Evolutionary conservation across 2,329 filamentous ascomycete species (phyloP), one percentile per base, ranked within the genome.

Genomic region (Alternaria arborescens): DNA sequence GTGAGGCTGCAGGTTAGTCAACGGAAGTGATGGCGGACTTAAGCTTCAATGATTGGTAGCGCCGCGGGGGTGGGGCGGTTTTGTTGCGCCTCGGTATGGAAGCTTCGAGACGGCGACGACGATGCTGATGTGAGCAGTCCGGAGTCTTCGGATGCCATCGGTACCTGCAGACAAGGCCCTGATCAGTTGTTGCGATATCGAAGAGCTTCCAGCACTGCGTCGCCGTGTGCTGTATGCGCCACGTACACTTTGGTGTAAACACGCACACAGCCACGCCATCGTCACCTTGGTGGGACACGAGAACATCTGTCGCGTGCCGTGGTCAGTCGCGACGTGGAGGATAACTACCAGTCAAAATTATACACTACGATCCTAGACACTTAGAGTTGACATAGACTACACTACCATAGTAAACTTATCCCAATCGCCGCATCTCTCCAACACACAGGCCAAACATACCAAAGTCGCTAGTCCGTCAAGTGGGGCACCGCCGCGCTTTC

Each of bases 31-130:
- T 61, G 61, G 61, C 64, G 68, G 63, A 62, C 62, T 67, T 66
- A 52, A 52, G 65, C 53, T 18, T 60, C 36, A 43, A 55, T 70
- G 70, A 70, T 72, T 72, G 70, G 67, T 60, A 65, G 58, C 54
- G 52, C 58, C 42, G 62, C 43, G 56, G 65, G 66, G 38, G 65
- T 65, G 67, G 64, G 66, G 64, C 61, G 44, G 53, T 43, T 61
- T 58, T 70, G 55, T 61, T 55, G 26, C 53, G 58, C 41, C 53
- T 51, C 40, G 28, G 46, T 52, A 58, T 71, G 54, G 69, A 71
- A 71, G 52, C 67, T 71, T 71, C 69, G 59, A 71, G 69, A 71
- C n/a, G 55, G 44, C 52, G 10, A 41, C 30, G 18, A 34, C n/a
- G 50, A 56, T 58, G 65, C 46, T 67, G 62, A 67, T 55, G 52